Percentiles rank a stretch among this genome's conserved stretches.
phyloP scores from a whole-genome alignment of 1,284 basidiomycete genomes.

The Wolfiporia cocos region DNA sequence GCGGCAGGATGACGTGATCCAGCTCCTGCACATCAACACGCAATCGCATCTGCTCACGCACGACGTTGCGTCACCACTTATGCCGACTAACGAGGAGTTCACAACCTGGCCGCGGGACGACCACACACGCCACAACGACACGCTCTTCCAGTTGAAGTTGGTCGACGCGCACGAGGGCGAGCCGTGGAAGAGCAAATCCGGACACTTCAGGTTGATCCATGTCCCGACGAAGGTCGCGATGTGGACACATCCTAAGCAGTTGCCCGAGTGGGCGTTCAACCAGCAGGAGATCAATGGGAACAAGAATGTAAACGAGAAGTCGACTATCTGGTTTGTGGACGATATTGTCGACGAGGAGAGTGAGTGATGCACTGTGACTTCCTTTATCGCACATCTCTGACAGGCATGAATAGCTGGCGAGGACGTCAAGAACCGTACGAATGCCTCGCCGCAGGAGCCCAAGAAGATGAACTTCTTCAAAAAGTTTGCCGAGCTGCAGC shows the following conservation, averaged over 20 bases:
- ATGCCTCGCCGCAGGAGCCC: constrained; percentile 55
- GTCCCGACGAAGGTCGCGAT: constrained; percentile 86
- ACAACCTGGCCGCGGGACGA: constrained; percentile 83
- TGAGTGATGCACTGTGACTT: no score
- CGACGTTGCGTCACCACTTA: constrained; percentile 95
- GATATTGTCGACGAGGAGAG: constrained; percentile 73
- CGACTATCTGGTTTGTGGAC: constrained; percentile 85
- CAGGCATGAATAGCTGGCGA: constrained; percentile 39
- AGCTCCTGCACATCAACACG: constrained; percentile 86
- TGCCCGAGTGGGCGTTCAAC: constrained; percentile 96
- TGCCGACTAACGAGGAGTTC: constrained; percentile 98
- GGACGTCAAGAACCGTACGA: constrained; percentile 50
- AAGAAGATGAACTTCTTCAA: constrained; percentile 88
- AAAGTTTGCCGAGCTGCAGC: constrained; percentile 92
- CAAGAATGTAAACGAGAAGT: constrained; percentile 84
- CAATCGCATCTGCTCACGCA: constrained; percentile 86
- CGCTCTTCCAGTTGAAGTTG: constrained; percentile 75
- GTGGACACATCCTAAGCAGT: constrained; percentile 83
- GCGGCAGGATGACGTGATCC: constrained; percentile 84
- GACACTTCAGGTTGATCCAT: constrained; percentile 88
- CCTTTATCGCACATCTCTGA: background rate
- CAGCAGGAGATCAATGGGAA: constrained; percentile 99
- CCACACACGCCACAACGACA: constrained; percentile 75
- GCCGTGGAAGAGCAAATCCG: constrained; percentile 86
- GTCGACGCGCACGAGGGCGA: constrained; percentile 71